These are phyloP conservation scores for Chlorella sp. DNA, from an alignment of 139 green algal species.

Conservation along the genomic window DNA sequence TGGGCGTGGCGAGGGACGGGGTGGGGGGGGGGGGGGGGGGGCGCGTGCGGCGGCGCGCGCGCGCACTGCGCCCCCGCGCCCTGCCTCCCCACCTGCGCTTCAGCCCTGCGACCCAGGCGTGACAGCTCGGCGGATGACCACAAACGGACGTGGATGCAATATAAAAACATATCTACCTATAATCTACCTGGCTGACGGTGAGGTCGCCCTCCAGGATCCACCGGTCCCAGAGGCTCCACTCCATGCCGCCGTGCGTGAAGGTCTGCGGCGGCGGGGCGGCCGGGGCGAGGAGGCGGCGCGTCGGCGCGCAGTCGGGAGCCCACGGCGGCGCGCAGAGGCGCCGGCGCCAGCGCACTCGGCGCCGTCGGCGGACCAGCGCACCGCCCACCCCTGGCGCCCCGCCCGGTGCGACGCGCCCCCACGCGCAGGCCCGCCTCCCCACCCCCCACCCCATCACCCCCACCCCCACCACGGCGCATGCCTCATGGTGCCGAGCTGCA, in stretches of 20 bases:
- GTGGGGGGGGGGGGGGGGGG: too few species aligned
- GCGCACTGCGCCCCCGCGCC: neutral
- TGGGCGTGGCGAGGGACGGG: too few species aligned
- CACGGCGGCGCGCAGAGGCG: too few species aligned
- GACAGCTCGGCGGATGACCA: too few species aligned
- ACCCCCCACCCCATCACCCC: neutral
- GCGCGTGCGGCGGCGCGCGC: neutral
- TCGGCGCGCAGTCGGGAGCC: neutral
- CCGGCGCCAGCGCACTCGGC: too few species aligned
- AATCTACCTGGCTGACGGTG: constrained; percentile 80
- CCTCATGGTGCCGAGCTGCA: too few species aligned
- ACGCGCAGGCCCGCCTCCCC: neutral
- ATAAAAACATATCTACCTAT: neutral
- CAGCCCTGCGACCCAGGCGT: too few species aligned
- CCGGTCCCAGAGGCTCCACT: constrained; percentile 96
- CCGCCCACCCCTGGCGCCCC: too few species aligned
- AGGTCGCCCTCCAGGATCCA: constrained; percentile 97
- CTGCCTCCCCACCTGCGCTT: too few species aligned
- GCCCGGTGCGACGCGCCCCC: too few species aligned
- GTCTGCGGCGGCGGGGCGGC: constrained; percentile 11
- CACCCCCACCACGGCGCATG: neutral
- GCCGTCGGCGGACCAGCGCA: too few species aligned
- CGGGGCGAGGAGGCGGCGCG: neutral
- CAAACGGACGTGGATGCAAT: too few species aligned
- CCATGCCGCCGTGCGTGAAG: constrained; percentile 74